Percentiles rank a stretch among this genome's conserved stretches.
phyloP scores from a whole-genome alignment of 257 asterid genomes.

The Solanum clarkiae region DNA sequence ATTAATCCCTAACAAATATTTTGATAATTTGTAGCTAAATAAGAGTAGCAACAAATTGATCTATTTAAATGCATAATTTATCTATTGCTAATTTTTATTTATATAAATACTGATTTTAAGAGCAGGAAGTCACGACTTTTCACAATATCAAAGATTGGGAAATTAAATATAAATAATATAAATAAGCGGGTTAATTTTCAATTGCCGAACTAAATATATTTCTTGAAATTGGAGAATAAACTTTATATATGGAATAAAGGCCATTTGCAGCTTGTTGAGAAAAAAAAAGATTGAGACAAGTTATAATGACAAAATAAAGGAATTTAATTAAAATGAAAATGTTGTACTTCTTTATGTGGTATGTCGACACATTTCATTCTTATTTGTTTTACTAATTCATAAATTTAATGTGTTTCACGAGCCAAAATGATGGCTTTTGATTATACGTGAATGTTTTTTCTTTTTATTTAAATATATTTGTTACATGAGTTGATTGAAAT shows the following conservation, averaged over 20 bases:
- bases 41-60: neutral
- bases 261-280: neutral
- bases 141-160: neutral
- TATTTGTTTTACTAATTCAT: neutral
- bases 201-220: neutral
- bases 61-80: neutral
- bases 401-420: neutral
- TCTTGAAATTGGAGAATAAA: neutral
- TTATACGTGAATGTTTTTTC: too few relatives aligned
- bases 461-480: too few relatives aligned
- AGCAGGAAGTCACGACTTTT: neutral
- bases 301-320: neutral
- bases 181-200: neutral
- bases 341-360: neutral
- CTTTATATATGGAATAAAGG: neutral
- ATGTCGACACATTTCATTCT: neutral
- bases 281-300: neutral
- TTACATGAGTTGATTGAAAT: too few relatives aligned
- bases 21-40: neutral
- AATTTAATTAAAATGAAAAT: neutral
- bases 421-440: neutral
- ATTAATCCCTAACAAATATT: neutral
- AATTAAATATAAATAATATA: neutral
- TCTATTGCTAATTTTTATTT: neutral
- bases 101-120: neutral